phyloP scores from a whole-genome alignment of 179 eudicot species.

The Beta lomatogona region DNA sequence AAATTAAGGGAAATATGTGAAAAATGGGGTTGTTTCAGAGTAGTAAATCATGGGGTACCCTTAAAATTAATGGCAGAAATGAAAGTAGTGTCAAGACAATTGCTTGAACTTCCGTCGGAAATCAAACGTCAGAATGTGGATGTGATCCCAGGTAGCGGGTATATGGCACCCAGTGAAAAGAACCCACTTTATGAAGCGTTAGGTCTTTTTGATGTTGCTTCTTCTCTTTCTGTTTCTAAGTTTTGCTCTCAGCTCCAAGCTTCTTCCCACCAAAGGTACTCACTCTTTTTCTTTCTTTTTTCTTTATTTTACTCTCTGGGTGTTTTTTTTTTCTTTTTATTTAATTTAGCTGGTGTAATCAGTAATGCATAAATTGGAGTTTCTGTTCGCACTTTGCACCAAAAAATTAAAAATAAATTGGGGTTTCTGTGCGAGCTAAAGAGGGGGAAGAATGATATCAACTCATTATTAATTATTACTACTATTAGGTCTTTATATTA shows the following conservation, averaged over 20 bases:
- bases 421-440: no score
- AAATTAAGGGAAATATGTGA: slow-evolving; percentile 51
- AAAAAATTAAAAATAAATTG: background rate
- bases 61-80: slow-evolving; percentile 51
- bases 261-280: slow-evolving; percentile 56
- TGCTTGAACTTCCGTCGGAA: slow-evolving; percentile 58
- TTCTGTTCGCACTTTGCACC: background rate
- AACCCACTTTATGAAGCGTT: slow-evolving; percentile 70
- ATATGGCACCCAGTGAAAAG: slow-evolving; percentile 44
- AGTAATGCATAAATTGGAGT: no score
- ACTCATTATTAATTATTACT: no score
- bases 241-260: slow-evolving; percentile 58
- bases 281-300: background rate
- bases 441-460: no score
- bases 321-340: no score
- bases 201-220: slow-evolving; percentile 57
- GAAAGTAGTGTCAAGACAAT: slow-evolving; percentile 44
- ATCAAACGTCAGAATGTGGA: slow-evolving; percentile 54
- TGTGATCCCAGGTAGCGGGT: slow-evolving; percentile 59
- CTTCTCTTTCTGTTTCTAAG: slow-evolving; percentile 36
- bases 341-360: no score
- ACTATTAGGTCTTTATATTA: no score
- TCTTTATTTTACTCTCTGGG: background rate
- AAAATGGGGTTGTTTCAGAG: slow-evolving; percentile 65
- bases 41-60: slow-evolving; percentile 53